phyloP scores from a whole-genome alignment of 1,284 basidiomycete genomes.

The Coniferiporia sulphurascens region DNA sequence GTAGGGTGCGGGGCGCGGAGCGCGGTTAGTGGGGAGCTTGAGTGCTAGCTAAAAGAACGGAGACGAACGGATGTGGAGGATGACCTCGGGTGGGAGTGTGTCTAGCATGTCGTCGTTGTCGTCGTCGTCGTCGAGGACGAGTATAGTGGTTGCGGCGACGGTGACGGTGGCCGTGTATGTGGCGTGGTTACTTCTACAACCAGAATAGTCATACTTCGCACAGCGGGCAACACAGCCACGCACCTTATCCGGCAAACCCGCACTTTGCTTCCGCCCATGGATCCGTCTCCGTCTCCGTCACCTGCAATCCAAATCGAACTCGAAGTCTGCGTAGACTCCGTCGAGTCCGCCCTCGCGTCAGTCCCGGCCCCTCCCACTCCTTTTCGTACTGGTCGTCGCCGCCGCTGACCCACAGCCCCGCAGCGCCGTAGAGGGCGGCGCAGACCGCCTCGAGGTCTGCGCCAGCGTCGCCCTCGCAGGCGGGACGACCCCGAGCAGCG shows the following conservation, averaged over 20 bases:
- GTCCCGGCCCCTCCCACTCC: conserved; percentile 26
- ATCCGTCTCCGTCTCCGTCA: neutral
- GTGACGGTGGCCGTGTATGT: no score
- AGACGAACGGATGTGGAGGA: conserved; percentile 15
- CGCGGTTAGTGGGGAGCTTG: neutral
- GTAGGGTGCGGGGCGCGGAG: conserved; percentile 24
- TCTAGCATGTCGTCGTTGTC: conserved; percentile 1
- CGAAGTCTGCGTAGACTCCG: conserved; percentile 78
- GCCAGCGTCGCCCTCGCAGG: conserved; percentile 66
- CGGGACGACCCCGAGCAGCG: conserved; percentile 73
- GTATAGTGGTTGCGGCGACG: no score
- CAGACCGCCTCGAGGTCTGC: conserved; percentile 76
- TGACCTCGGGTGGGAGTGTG: conserved; percentile 14
- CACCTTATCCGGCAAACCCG: no score
- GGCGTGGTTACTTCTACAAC: no score
- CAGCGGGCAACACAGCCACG: no score
- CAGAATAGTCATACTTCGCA: no score
- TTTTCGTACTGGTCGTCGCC: neutral
- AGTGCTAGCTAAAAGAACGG: neutral
- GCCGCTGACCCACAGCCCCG: neutral
- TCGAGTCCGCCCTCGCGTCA: conserved; percentile 66
- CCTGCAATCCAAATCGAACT: conserved; percentile 32
- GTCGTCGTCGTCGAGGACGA: no score
- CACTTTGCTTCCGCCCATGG: no score
- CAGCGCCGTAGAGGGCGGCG: conserved; percentile 65